Base-by-base conservation (phyloP, 1,284 basidiomycete genomes). In the Malassezia slooffiae region DNA sequence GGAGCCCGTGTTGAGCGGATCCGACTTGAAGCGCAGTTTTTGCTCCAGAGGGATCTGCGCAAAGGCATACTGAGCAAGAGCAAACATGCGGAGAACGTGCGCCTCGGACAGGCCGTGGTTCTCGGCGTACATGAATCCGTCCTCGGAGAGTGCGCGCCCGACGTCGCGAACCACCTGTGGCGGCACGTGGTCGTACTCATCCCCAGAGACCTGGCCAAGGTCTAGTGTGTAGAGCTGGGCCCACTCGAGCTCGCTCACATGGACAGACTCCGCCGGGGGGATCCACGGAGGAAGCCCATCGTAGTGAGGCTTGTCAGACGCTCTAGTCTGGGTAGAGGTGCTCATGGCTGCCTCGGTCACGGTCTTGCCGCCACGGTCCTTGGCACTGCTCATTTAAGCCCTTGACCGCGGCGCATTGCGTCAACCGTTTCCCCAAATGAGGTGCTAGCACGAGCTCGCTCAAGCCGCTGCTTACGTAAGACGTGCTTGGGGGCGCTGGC, bases 41-140 rank as follows among this genome's bases (percentile, higher is more conserved):
- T 67, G 58, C 17, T 42, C 46, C 16, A 56, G 51, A 1, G 41
- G 27, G 0, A 67, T 55, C 26, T 44, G 47, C 34, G 61, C 54
- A 40, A 67, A 65, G 10, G 57, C 57, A 41, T 57, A 56, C 34
- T 65, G 62, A 1, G 58, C 62, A 21, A 67, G 58, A 24, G 58
- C 56, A 34, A 62, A 67, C 28, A 65, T 62, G 1, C 63, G 50
- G 28, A 62, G 42, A n/a, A 67, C 56, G 15, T 62, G 36, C 1
- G 55, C 50, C 49, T 59, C 61, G 8, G 44, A 41, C 27, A 60
- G 48, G 31, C 63, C 63, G 47, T 67, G 63, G 54, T 65, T 62
- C 28, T 50, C 57, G 40, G 60, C 61, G 33, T 67, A 67, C 47
- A 65, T 62, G 44, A 67, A 67, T 2, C 63, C 63, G 20, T 52